phyloP scores from a whole-genome alignment of 805 yeast species.

The Candida pini region DNA sequence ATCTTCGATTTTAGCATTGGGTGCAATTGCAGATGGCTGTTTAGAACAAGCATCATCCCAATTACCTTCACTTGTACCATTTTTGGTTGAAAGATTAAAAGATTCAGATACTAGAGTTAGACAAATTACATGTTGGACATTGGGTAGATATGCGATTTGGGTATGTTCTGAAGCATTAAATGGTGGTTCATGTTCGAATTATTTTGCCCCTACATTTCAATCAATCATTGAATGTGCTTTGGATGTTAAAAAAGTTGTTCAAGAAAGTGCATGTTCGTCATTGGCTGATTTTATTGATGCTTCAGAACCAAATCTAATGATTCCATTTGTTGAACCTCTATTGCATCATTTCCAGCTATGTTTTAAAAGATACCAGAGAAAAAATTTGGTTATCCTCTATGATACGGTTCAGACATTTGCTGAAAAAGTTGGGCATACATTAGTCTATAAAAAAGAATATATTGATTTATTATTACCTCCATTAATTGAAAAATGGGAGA shows the following conservation, averaged over 20 bases:
- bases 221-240: slow-evolving; percentile 69
- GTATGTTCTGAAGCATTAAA: slow-evolving; percentile 62
- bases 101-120: slow-evolving; percentile 82
- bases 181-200: slow-evolving; percentile 57
- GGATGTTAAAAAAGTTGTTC: slow-evolving; percentile 88
- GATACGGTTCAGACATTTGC: slow-evolving; percentile 90
- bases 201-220: slow-evolving; percentile 72
- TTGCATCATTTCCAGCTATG: slow-evolving; percentile 68
- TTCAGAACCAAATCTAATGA: slow-evolving; percentile 57
- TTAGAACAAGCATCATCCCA: slow-evolving; percentile 63
- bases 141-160: slow-evolving; percentile 82
- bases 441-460: slow-evolving; percentile 48
- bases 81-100: slow-evolving; percentile 68
- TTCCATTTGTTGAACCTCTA: slow-evolving; percentile 59
- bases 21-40: slow-evolving; percentile 92
- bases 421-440: slow-evolving; percentile 60
- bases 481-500: slow-evolving; percentile 74
- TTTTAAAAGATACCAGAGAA: slow-evolving; percentile 72
- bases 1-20: slow-evolving; percentile 89
- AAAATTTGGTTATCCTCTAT: slow-evolving; percentile 74
- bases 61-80: slow-evolving; percentile 78
- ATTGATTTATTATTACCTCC: slow-evolving; percentile 72
- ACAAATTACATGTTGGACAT: slow-evolving; percentile 93
- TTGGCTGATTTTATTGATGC: slow-evolving; percentile 78
- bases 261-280: slow-evolving; percentile 88